These are phyloP conservation scores for Mitragyna speciosa DNA, from an alignment of 257 asterid species.

Conservation along the genomic window DNA sequence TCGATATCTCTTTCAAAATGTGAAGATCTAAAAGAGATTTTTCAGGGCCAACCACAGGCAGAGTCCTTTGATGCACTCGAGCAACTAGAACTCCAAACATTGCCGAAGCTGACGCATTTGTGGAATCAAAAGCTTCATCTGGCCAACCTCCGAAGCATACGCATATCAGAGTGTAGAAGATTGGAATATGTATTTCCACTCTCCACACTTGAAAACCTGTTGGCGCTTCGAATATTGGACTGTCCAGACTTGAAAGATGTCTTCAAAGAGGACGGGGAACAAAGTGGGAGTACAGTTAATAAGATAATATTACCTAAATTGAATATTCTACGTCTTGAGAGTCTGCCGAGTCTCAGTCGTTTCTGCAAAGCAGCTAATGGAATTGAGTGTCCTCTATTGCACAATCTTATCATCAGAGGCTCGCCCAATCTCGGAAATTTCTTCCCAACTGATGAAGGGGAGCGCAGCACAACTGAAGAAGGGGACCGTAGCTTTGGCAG, in stretches of 20 bases:
- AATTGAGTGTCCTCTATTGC: neutral
- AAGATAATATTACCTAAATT: neutral
- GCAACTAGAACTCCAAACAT: too few species aligned
- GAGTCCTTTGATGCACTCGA: neutral
- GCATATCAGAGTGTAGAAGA: neutral
- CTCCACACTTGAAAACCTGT: neutral
- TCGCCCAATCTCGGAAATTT: too few species aligned
- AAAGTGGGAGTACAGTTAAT: too few species aligned
- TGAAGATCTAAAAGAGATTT: slow-evolving; percentile 5
- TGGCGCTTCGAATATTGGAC: too few species aligned
- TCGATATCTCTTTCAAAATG: neutral
- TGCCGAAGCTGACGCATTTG: too few species aligned
- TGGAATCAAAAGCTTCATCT: too few species aligned
- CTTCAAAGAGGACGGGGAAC: too few species aligned
- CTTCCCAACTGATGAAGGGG: too few species aligned
- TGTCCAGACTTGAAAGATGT: too few species aligned
- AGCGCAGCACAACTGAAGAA: too few species aligned
- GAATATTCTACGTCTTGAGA: neutral
- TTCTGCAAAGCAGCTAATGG: neutral
- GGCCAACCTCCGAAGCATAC: too few species aligned
- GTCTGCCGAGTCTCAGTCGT: neutral
- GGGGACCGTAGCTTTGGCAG: too few species aligned
- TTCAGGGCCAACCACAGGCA: neutral
- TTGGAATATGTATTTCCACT: neutral
- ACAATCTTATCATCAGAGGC: neutral